Evolutionary conservation across 305 asterid species (phyloP), one percentile per base, ranked within the genome.

Genomic region (Solanum hybrid): DNA sequence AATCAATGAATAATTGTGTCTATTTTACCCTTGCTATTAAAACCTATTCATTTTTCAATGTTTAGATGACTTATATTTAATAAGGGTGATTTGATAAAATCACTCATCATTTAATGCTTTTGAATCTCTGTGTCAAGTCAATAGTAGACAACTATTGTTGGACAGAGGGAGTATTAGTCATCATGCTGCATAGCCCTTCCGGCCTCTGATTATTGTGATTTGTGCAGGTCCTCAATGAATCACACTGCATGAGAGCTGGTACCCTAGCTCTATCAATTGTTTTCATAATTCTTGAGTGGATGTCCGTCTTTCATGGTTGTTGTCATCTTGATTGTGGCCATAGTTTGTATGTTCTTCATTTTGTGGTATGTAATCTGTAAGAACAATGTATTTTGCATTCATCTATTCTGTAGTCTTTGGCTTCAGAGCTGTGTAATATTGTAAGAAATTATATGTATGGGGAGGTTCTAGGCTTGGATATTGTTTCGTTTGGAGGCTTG

Each of bases 211-310:
- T 82, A 45, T 41, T 82, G 87, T 45, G 3, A 27, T 39, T 38
- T 33, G 72, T 41, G 39, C 88, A 83, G 88, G 88, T 83, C 88
- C 24, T 83, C 75, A 45, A 83, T 83, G 39, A 83, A 83, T 45
- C 73, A 45, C 70, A 45, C 6, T 41, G 37, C 68, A 6, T 45
- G 38, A 83, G 34, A 5, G 26, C 36, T 83, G 73, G 17, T 82
- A 8, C 37, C 14, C 29, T 22, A 33, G 45, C 45, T 26, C 3
- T 79, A 38, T 41, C 2, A 27, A 45, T 24, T 24, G 37, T 39
- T 39, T 7, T 26, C 7, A 26, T 39, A 82, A 15, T 41, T 82
- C 36, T 82, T 15, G 72, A 39, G 37, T 82, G 14, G 14, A 13
- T 37, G 65, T 81, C 70, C 15, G 70, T 81, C 24, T 81, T 82